Evolutionary conservation across 2,329 filamentous ascomycete species (phyloP).

Genomic region (Colletotrichum gigasporum): DNA sequence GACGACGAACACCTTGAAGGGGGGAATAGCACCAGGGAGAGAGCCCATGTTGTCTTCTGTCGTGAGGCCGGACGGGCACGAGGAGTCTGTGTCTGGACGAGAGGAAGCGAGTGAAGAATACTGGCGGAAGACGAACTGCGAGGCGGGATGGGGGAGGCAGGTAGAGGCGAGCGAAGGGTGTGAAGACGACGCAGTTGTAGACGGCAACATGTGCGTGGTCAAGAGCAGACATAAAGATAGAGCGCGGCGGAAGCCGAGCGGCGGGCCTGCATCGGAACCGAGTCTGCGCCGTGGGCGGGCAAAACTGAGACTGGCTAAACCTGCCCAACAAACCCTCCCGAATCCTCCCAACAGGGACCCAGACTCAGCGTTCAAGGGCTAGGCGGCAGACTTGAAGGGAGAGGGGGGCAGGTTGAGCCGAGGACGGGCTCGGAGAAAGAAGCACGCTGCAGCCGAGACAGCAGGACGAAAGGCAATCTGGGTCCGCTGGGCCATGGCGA

Average conservation of each 20-base stretch:
- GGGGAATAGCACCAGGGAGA: constrained; percentile 35
- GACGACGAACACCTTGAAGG: constrained; percentile 70
- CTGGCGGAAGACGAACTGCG: background rate
- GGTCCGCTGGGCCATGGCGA: constrained; percentile 26
- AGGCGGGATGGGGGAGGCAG: constrained; percentile 5
- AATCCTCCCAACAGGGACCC: constrained; percentile 15
- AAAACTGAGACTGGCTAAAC: constrained; percentile 13
- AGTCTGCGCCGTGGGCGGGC: constrained; percentile 1
- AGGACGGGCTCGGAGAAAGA: constrained; percentile 21
- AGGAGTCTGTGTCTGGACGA: background rate
- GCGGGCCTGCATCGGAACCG: constrained; percentile 25
- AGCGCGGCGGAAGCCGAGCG: constrained; percentile 26
- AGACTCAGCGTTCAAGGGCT: constrained; percentile 1
- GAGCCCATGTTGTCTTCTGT: constrained; percentile 31
- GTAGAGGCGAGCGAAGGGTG: constrained; percentile 10
- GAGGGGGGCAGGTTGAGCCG: constrained; percentile 22
- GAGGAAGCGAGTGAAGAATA: background rate
- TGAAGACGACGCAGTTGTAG: constrained; percentile 11
- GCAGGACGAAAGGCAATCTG: constrained; percentile 7
- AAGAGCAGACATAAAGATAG: constrained; percentile 22
- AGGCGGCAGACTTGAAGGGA: background rate
- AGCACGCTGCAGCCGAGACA: constrained; percentile 17
- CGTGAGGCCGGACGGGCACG: background rate
- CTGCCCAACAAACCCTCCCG: constrained; percentile 15
- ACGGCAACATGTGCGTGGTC: constrained; percentile 9